These are phyloP conservation scores for Achlya hypogyna DNA, from an alignment of 352 stramenopile species.

Conservation along the genomic window DNA sequence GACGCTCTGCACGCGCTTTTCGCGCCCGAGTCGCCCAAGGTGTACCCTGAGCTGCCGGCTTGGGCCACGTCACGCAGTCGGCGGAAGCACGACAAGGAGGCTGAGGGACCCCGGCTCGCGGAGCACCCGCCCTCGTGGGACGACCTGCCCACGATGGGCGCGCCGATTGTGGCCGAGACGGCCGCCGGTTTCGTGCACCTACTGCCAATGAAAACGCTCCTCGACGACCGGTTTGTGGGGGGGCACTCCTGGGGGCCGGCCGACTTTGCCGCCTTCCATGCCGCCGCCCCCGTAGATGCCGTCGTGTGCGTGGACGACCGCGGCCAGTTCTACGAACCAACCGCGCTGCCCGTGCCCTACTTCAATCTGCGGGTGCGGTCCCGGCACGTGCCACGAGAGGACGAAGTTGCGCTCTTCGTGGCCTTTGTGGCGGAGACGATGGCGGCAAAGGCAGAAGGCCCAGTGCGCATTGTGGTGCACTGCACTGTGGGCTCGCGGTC, in stretches of 20 bases:
- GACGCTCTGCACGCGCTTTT: constrained; percentile 54
- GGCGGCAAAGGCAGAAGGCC: background rate
- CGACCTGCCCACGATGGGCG: background rate
- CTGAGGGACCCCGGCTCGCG: background rate
- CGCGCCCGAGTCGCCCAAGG: constrained; percentile 30
- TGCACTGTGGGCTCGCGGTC: background rate
- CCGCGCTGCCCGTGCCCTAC: background rate
- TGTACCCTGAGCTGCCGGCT: constrained; percentile 41
- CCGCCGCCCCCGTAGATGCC: background rate
- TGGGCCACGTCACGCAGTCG: no score
- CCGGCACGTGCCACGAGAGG: background rate
- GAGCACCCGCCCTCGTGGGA: background rate
- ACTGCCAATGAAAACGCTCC: constrained; percentile 10
- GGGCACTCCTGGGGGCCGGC: background rate
- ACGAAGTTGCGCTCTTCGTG: no score
- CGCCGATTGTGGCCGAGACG: background rate
- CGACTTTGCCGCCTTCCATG: background rate
- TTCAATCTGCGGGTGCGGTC: background rate
- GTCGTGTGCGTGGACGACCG: background rate
- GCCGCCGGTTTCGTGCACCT: background rate
- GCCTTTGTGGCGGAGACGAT: no score
- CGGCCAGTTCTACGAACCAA: background rate
- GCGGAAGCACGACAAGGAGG: background rate
- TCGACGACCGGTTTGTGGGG: constrained; percentile 5
- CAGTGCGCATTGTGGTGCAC: constrained; percentile 3